Evolutionary conservation across 176 grass and related monocot genomes (phyloP), one percentile per base, ranked within the genome.

Genomic region (Bromus sterilis): DNA sequence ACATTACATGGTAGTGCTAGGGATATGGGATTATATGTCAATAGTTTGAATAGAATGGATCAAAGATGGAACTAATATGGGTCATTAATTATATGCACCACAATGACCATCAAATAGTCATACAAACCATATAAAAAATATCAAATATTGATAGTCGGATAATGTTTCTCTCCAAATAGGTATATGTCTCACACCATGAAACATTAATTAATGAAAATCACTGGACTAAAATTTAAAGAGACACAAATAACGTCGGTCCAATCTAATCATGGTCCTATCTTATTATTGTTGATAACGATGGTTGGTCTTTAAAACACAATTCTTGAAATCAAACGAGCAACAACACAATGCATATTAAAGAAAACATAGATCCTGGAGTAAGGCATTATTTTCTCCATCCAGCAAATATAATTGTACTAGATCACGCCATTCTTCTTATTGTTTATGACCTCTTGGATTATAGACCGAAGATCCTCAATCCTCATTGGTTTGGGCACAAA

Each of bases 401-500:
- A 43, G 23, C 23, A 29, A 29, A 6, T 1, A 43, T 11, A 24
- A 58, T 26, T 58, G 23, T 4, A 21, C 39, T 16, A 71, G 67
- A 75, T 6, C 20, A 14, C 24, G 66, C 1, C 35, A 20, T 35
- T 86, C 31, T 41, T 80, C 57, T 80, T 86, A 30, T 85, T 72
- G 24, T 9, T 20, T 2, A 34, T 66, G 43, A 66, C 20, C 4
- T 55, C 43, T 57, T 86, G 42, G 4, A 86, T 44, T 12, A 86
- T 74, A 21, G 33, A 0, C 1, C 55, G 5, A 0, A 86, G 14
- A 2, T 15, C 24, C n/a, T 31, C 33, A 24, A 80, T 11, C 20
- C 9, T 80, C 13, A 86, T 23, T 0, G 83, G 77, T 74, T 86
- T 80, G 25, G 33, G 39, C 9, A 85, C 7, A 25, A 78, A 85